Evolutionary conservation across 805 yeast genomes (phyloP).

Genomic region (Nakazawaea molendinolei): DNA sequence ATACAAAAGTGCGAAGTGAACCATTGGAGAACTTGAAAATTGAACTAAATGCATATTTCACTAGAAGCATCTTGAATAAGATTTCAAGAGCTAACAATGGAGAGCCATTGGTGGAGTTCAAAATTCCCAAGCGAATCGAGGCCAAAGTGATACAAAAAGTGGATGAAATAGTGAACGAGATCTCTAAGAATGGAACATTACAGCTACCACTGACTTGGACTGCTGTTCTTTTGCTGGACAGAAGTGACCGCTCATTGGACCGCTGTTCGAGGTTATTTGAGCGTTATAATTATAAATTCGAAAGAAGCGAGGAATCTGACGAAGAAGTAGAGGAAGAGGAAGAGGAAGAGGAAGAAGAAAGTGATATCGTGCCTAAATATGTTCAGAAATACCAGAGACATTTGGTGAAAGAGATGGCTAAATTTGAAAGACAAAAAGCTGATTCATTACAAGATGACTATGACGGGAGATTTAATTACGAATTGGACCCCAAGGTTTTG

Average conservation of each 20-base stretch:
- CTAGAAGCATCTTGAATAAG: slow-evolving; percentile 12
- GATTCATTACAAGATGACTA: too few relatives aligned
- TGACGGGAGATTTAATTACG: too few relatives aligned
- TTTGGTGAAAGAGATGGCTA: too few relatives aligned
- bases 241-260: background rate
- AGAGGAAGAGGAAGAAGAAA: background rate
- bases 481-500: too few relatives aligned
- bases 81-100: slow-evolving; percentile 11
- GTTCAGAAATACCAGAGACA: too few relatives aligned
- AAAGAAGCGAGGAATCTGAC: background rate
- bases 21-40: slow-evolving; percentile 14
- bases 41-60: slow-evolving; percentile 19
- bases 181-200: background rate
- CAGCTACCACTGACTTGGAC: background rate
- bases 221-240: background rate
- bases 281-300: background rate
- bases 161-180: slow-evolving; percentile 16
- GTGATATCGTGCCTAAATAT: too few relatives aligned
- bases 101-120: slow-evolving; percentile 19
- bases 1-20: slow-evolving; percentile 5
- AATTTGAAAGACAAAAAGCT: too few relatives aligned
- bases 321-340: slow-evolving; percentile 2
- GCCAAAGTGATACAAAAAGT: slow-evolving; percentile 14
- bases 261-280: background rate
- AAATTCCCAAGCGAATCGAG: slow-evolving; percentile 14